Evolutionary conservation across 2,329 filamentous ascomycete genomes (phyloP), one percentile per base, ranked within the genome.

Genomic region (Aspergillus terreus): DNA sequence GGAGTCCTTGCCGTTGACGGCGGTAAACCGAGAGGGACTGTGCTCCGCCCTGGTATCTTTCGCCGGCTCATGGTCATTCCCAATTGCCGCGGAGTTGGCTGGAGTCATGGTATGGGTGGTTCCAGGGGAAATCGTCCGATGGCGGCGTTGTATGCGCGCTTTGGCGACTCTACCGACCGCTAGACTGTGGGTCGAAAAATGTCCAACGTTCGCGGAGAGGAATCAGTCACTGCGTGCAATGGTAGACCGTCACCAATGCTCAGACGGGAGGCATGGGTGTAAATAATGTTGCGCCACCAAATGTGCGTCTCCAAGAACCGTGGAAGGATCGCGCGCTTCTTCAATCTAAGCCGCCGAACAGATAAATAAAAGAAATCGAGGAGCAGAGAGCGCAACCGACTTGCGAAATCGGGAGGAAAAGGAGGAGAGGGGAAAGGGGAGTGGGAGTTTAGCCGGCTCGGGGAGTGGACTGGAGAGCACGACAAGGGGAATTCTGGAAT

Each of bases 1-100:
- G 48, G 54, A 47, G 9, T 73, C 71, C 54, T 64, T 70, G 41
- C 72, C 74, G 61, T 76, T 76, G 35, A 76, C 73, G 17, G 74
- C 73, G 4, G 74, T 76, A 54, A 76, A 76, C 41, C 71, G 70
- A 27, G 72, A 72, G 27, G 73, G 72, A 47, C 71, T 74, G 49
- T 73, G 69, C 19, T 73, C 72, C 21, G 68, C 53, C 48, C 63
- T 69, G n/a, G 64, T 61, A 36, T 68, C 63, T 50, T 65, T 64
- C 49, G 71, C 65, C 12, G 66, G 57, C 43, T 70, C 64, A 51
- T 68, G 64, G 56, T 60, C 63, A 48, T 65, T 68, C 58, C 66
- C 63, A 46, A 63, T 58, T 42, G 69, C 57, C n/a, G 63, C 58
- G 38, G 68, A 59, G 46, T 69, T 65, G 49, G 70, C 63, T 48